Evolutionary conservation across 2,329 filamentous ascomycete genomes (phyloP).

Genomic region (Coniosporium tulheliwenetii): DNA sequence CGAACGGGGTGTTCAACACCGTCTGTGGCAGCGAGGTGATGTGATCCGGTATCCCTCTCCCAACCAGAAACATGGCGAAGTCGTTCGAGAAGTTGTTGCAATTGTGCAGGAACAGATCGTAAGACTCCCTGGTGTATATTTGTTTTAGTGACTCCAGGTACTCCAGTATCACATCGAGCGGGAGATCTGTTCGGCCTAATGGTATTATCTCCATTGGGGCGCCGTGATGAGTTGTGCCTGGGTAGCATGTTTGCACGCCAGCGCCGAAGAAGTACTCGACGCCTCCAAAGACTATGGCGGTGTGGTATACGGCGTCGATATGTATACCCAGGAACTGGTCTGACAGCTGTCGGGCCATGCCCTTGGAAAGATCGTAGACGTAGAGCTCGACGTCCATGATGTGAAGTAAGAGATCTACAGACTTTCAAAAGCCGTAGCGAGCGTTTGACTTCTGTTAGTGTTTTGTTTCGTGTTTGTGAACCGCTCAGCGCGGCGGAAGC

Average conservation of each 20-base stretch:
- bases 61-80: constrained; percentile 75
- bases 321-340: constrained; percentile 45
- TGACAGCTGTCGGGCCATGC: constrained; percentile 33
- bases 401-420: neutral
- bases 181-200: constrained; percentile 64
- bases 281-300: constrained; percentile 70
- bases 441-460: no score
- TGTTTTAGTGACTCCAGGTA: constrained; percentile 72
- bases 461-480: no score
- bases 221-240: constrained; percentile 77
- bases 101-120: constrained; percentile 81
- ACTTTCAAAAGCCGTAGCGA: no score
- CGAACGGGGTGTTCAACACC: constrained; percentile 74
- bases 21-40: constrained; percentile 75
- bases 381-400: constrained; percentile 34
- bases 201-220: constrained; percentile 59
- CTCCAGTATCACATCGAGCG: constrained; percentile 68
- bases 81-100: constrained; percentile 98
- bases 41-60: constrained; percentile 73
- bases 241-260: constrained; percentile 65
- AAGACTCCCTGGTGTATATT: constrained; percentile 65
- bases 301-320: constrained; percentile 92
- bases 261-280: constrained; percentile 85
- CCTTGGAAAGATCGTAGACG: constrained; percentile 35
- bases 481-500: no score